A percentile compares a stretch with the other conserved stretches of the same genome.
phyloP scores from a whole-genome alignment of 345 rosid genomes.

The Rhizophora apiculata region DNA sequence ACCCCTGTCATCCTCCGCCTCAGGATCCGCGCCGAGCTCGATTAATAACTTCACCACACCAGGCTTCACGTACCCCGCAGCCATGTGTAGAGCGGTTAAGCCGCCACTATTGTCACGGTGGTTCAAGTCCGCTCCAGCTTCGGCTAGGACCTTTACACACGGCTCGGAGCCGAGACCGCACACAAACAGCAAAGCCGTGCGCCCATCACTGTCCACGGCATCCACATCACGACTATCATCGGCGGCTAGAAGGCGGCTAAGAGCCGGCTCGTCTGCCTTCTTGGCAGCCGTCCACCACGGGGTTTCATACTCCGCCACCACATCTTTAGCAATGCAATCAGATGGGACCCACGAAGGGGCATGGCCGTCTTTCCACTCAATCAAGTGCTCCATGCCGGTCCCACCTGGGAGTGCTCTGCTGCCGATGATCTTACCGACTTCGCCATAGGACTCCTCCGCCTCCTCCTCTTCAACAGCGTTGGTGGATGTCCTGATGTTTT shows the following conservation, averaged over 20 bases:
- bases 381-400: slow-evolving; percentile 70
- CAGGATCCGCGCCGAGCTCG: slow-evolving; percentile 72
- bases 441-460: slow-evolving; percentile 55
- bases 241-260: slow-evolving; percentile 39
- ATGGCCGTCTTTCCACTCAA: slow-evolving; percentile 91
- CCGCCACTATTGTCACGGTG: slow-evolving; percentile 68
- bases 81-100: slow-evolving; percentile 85
- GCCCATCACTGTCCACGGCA: slow-evolving; percentile 72
- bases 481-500: not conserved
- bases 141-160: slow-evolving; percentile 63
- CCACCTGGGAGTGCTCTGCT: slow-evolving; percentile 50
- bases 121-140: slow-evolving; percentile 66
- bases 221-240: slow-evolving; percentile 64
- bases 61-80: slow-evolving; percentile 79
- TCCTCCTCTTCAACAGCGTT: not conserved
- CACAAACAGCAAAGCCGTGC: slow-evolving; percentile 80
- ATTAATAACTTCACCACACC: slow-evolving; percentile 51
- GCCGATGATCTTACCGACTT: slow-evolving; percentile 73
- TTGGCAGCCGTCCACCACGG: slow-evolving; percentile 97
- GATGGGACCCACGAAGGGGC: slow-evolving; percentile 80
- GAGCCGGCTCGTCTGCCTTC: slow-evolving; percentile 68
- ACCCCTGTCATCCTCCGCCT: slow-evolving; percentile 62
- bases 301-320: slow-evolving; percentile 79
- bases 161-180: slow-evolving; percentile 78
- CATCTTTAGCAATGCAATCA: slow-evolving; percentile 70